phyloP scores from a whole-genome alignment of 805 yeast genomes.

The Wickerhamiella musiphila region DNA sequence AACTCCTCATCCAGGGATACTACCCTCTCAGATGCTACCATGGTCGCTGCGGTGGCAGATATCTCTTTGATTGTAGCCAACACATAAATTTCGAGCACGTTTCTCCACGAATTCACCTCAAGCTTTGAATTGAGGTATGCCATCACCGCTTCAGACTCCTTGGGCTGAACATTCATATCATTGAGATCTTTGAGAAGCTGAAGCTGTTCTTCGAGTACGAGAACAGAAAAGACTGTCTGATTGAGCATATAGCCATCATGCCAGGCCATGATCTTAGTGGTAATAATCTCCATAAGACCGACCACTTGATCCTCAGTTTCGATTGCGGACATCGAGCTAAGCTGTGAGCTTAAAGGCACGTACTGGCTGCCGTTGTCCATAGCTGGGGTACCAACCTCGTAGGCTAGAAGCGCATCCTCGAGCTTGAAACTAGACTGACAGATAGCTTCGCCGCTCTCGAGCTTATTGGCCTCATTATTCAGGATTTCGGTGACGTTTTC shows the following conservation, averaged over 20 bases:
- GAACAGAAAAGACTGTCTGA: slow-evolving; percentile 61
- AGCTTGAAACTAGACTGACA: slow-evolving; percentile 45
- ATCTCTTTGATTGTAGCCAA: slow-evolving; percentile 14
- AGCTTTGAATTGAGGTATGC: slow-evolving; percentile 2
- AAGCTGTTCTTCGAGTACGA: slow-evolving; percentile 49
- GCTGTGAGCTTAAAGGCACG: slow-evolving; percentile 27
- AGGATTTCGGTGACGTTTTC: slow-evolving; percentile 18
- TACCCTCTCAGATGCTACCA: too few species aligned
- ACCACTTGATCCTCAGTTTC: slow-evolving; percentile 27
- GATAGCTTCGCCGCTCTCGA: slow-evolving; percentile 38
- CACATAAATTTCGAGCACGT: slow-evolving; percentile 12
- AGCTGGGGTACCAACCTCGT: slow-evolving; percentile 49
- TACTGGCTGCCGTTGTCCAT: slow-evolving; percentile 64
- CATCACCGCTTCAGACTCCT: not conserved
- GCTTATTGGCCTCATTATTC: slow-evolving; percentile 7
- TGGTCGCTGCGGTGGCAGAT: slow-evolving; percentile 8
- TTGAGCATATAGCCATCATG: slow-evolving; percentile 53
- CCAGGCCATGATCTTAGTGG: slow-evolving; percentile 52
- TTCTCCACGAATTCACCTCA: slow-evolving; percentile 8
- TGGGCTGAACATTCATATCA: slow-evolving; percentile 1
- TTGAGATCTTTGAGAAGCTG: slow-evolving; percentile 14
- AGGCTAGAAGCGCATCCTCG: slow-evolving; percentile 73
- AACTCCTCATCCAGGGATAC: slow-evolving; percentile 22
- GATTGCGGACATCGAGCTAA: slow-evolving; percentile 25
- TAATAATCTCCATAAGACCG: slow-evolving; percentile 35